Percentiles rank a stretch among this genome's conserved stretches.
Evolutionary conservation across 768 basidiomycete genomes (phyloP).

Genomic region (Russula brevipes): DNA sequence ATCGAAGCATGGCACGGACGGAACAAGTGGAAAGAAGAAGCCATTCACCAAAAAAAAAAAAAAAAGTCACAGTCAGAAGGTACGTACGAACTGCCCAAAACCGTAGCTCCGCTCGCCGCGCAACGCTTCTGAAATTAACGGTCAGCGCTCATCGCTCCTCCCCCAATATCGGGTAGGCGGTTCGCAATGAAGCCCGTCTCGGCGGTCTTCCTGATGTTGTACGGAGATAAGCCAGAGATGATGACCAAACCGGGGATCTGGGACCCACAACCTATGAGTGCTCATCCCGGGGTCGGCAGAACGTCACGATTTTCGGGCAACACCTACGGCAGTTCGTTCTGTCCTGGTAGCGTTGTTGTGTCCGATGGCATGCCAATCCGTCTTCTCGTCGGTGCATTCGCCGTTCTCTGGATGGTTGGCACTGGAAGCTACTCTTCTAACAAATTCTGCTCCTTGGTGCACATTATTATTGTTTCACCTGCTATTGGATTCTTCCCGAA

Average conservation of each 20-base stretch:
- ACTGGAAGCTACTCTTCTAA: not conserved
- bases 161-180: not conserved
- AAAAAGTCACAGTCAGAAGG: too few relatives aligned
- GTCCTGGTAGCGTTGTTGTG: not conserved
- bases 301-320: not conserved
- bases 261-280: not conserved
- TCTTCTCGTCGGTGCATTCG: not conserved
- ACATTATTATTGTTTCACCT: not conserved
- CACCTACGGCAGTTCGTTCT: not conserved
- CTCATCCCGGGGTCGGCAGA: not conserved
- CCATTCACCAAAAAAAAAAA: not conserved
- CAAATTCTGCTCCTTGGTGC: not conserved
- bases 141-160: not conserved
- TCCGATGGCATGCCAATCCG: not conserved
- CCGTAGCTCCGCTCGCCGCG: not conserved
- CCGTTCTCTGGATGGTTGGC: not conserved
- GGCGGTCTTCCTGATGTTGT: not conserved
- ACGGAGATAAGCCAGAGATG: conserved; percentile 21
- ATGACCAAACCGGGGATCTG: not conserved
- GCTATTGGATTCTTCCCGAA: not conserved
- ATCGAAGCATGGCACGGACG: not conserved
- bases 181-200: not conserved
- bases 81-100: too few relatives aligned
- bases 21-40: not conserved
- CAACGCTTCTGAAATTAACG: not conserved